A percentile compares a stretch with the other conserved stretches of the same genome.
Conservation (phyloP, 164 flowering plant species). For the Vitis riparia region DNA sequence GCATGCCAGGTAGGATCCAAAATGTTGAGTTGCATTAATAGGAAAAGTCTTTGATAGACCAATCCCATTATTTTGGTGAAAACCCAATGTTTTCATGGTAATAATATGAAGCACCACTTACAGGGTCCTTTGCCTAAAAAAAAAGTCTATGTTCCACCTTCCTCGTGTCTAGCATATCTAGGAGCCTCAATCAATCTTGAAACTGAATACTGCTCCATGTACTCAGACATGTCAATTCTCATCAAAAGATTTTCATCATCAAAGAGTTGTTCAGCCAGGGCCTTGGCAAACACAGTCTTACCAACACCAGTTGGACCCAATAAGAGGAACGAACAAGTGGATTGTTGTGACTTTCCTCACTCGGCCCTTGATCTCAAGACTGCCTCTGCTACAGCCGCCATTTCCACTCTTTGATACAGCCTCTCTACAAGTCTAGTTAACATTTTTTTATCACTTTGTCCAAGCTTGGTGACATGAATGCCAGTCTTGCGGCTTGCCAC, state of each 20-base stretch:
- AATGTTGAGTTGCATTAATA: too few relatives aligned
- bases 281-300: conserved; percentile 92
- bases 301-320: conserved; percentile 98
- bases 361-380: conserved; percentile 86
- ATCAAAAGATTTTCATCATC: conserved; percentile 79
- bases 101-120: too few relatives aligned
- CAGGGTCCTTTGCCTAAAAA: too few relatives aligned
- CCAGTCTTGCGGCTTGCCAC: conserved; percentile 97
- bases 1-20: too few relatives aligned
- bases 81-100: too few relatives aligned
- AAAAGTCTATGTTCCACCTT: too few relatives aligned
- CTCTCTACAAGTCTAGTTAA: conserved; percentile 79
- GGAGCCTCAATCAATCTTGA: conserved; percentile 92
- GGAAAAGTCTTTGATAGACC: too few relatives aligned
- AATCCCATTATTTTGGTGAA: too few relatives aligned
- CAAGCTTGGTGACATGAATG: conserved; percentile 85
- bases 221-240: conserved; percentile 93
- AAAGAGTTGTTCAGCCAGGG: conserved; percentile 87
- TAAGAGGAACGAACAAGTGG: conserved; percentile 79
- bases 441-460: conserved; percentile 76
- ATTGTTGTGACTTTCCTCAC: conserved; percentile 77
- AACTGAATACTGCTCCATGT: conserved; percentile 95
- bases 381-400: conserved; percentile 91
- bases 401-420: conserved; percentile 69
- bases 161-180: too few relatives aligned